phyloP scores from a whole-genome alignment of 23 red algal genomes.

The Gracilaria vermiculophylla region DNA sequence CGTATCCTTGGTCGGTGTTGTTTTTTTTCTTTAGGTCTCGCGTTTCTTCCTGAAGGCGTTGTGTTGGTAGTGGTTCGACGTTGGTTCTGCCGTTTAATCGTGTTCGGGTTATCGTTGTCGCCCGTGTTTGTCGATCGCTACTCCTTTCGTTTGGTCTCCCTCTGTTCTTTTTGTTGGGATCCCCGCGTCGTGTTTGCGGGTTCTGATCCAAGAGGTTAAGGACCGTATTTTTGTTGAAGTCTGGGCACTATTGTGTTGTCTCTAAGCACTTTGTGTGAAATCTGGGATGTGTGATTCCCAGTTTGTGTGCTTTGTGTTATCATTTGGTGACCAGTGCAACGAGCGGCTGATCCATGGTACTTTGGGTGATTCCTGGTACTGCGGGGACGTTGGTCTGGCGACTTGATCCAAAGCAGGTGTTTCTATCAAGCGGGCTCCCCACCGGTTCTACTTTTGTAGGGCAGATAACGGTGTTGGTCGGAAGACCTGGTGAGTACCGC shows the following conservation, averaged over 20 bases:
- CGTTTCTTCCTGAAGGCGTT: slow-evolving; percentile 41
- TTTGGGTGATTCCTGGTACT: not conserved
- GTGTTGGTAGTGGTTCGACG: slow-evolving; percentile 27
- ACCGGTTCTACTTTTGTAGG: slow-evolving; percentile 9
- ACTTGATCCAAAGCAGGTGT: slow-evolving; percentile 2
- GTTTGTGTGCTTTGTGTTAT: not conserved
- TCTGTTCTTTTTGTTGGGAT: slow-evolving; percentile 2
- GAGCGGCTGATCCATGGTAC: slow-evolving; percentile 12
- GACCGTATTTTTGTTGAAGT: not conserved
- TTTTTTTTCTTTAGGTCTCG: not conserved
- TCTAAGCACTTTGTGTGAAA: not conserved
- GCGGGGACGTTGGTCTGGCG: slow-evolving; percentile 6
- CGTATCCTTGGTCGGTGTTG: slow-evolving; percentile 12
- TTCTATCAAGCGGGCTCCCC: slow-evolving; percentile 6
- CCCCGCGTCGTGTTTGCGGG: slow-evolving; percentile 20
- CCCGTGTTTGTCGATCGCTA: slow-evolving; percentile 24
- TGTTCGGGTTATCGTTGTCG: slow-evolving; percentile 8
- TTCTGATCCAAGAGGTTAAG: slow-evolving; percentile 25
- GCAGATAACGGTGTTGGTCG: slow-evolving; percentile 6
- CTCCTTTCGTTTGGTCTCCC: not conserved
- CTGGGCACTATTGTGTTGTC: not conserved
- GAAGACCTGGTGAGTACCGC: not conserved
- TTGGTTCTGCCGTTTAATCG: slow-evolving; percentile 9
- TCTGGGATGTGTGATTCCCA: too few relatives aligned
- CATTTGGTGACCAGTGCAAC: not conserved